Base-by-base conservation (phyloP, 2,329 filamentous ascomycete genomes). In the Akanthomyces lecanii region DNA sequence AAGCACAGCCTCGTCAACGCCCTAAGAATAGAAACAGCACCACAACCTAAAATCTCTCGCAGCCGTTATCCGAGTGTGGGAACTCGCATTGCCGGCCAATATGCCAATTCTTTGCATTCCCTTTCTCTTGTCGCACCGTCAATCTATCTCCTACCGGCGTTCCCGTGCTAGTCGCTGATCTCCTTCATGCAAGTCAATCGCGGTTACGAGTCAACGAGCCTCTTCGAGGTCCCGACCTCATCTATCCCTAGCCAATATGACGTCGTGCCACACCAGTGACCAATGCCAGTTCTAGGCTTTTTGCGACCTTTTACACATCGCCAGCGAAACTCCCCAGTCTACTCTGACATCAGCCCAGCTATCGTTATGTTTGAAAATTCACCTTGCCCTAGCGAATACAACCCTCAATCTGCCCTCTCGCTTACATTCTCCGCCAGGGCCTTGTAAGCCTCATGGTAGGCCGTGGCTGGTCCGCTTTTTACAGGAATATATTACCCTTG, bases 21-120 rank as follows among this genome's bases (percentile, higher is more conserved):
- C 30, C 58, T 38, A 53, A 61, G 47, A 61, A 61, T 53, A 61
- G 58, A 61, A 61, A 25, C n/a, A 58, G 11, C 44, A 59, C 18
- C 23, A 33, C 25, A 36, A 25, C 30, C 58, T 45, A 52, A 45
- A 53, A 36, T 51, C 45, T 53, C 25, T 53, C 28, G 25, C 58
- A 44, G 57, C 58, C 40, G 40, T 61, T 47, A 54, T 53, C 58
- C 58, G 58, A 54, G 47, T 53, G 48, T 61, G 58, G 50, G 14
- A 45, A 61, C 45, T 50, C 40, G 7, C 38, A n/a, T 28, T 58
- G 42, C 28, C 18, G 23, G 14, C 10, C 21, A 14, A 14, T 6
- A 28, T 30, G 28, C 25, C 48, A 11, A 28, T 51, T 18, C 28
- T 50, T 14, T 36, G 16, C 36, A 23, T 44, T 18, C 16, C 47